A percentile compares a stretch with the other conserved stretches of the same genome.
Conservation (phyloP, 2,329 filamentous ascomycete species). For the Botryotinia narcissicola region DNA sequence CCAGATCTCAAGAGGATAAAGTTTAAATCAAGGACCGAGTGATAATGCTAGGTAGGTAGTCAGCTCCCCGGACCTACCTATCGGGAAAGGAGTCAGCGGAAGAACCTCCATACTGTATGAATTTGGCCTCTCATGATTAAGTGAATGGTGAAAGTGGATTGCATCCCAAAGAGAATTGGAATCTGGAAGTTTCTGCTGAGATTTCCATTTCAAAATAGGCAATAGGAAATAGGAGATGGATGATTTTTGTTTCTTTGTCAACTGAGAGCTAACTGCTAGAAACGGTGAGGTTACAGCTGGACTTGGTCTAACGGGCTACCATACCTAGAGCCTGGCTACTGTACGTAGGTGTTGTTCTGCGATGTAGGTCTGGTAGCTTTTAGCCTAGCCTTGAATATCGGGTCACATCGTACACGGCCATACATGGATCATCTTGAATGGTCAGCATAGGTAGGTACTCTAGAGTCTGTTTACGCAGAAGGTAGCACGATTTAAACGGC, state of each 20-base stretch:
- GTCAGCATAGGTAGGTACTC: background rate
- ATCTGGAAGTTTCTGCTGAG: background rate
- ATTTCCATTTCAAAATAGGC: background rate
- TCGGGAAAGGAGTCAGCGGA: background rate
- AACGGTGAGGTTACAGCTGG: background rate
- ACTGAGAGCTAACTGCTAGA: background rate
- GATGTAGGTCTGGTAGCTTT: background rate
- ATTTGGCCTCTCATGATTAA: background rate
- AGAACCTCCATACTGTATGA: background rate
- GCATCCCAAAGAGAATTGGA: background rate
- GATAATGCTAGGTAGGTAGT: background rate
- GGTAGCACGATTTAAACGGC: background rate
- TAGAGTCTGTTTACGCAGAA: background rate
- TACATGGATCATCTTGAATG: background rate
- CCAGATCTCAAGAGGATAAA: background rate
- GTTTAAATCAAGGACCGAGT: constrained; percentile 2
- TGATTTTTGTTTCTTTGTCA: background rate
- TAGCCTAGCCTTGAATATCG: background rate
- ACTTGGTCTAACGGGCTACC: background rate
- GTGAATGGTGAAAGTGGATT: background rate
- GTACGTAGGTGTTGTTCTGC: background rate
- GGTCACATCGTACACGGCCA: background rate
- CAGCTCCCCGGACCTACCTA: background rate
- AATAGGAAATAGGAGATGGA: background rate
- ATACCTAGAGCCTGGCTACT: background rate